Evolutionary conservation across 2,329 filamentous ascomycete genomes (phyloP).

Genomic region (Neurospora sp.): DNA sequence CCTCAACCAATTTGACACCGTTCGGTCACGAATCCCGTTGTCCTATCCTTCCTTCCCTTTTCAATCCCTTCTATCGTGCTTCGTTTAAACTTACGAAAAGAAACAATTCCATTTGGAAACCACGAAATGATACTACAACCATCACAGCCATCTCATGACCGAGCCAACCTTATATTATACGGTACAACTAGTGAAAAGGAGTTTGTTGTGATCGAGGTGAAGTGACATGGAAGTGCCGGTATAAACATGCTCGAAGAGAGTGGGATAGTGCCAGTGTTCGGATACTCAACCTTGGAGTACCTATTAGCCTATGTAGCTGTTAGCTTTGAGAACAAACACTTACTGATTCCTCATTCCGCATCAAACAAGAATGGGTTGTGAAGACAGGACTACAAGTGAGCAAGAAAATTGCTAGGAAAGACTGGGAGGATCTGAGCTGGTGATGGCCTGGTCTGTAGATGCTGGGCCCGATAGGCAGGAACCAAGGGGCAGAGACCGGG

Average conservation of each 20-base stretch:
- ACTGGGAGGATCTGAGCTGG: not conserved
- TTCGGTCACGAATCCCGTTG: too few relatives aligned
- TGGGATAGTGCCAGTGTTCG: not conserved
- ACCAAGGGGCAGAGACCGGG: not conserved
- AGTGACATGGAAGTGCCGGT: not conserved
- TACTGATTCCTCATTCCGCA: not conserved
- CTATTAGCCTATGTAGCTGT: not conserved
- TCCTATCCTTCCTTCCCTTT: too few relatives aligned
- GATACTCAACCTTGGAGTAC: not conserved
- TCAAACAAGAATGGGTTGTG: not conserved
- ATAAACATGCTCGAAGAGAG: not conserved
- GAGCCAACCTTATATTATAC: too few relatives aligned
- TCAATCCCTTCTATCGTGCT: too few relatives aligned
- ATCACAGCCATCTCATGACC: not conserved
- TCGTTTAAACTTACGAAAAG: too few relatives aligned
- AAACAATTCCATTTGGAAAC: too few relatives aligned
- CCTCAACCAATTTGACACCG: too few relatives aligned
- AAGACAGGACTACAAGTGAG: not conserved
- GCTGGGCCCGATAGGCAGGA: not conserved
- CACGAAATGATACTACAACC: too few relatives aligned
- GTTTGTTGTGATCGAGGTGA: too few relatives aligned
- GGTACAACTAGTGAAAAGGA: too few relatives aligned
- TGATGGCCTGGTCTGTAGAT: not conserved
- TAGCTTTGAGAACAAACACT: not conserved
- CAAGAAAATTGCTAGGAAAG: not conserved